Evolutionary conservation across 73 alveolate genomes (phyloP).

Genomic region (Uronychia setigera): DNA sequence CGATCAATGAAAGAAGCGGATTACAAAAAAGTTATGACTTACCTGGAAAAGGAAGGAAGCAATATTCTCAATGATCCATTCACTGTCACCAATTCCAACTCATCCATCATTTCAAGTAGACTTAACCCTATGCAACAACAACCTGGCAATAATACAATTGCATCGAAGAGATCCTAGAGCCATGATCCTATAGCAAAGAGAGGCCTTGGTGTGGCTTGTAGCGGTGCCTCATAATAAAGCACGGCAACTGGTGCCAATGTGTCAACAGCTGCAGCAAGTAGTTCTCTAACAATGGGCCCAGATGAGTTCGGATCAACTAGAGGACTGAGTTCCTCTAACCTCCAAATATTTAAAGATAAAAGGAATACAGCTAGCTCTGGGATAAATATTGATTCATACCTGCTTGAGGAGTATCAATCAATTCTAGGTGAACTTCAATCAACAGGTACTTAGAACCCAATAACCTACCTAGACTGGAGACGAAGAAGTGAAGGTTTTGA

Average conservation of each 20-base stretch:
- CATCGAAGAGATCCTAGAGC: background rate
- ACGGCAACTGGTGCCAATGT: background rate
- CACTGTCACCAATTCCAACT: background rate
- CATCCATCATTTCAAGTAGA: background rate
- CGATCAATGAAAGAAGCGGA: slow-evolving; percentile 28
- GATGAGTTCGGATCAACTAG: no score
- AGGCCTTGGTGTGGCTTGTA: background rate
- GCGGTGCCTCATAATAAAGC: background rate
- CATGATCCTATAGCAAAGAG: background rate
- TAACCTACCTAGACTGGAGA: background rate
- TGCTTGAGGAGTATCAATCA: background rate
- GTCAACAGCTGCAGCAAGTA: slow-evolving; percentile 5
- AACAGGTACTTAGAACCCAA: background rate
- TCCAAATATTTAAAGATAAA: background rate
- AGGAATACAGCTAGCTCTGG: background rate
- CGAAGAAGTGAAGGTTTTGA: background rate
- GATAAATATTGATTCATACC: background rate
- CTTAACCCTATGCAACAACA: background rate
- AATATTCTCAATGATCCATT: background rate
- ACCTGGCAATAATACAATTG: no score
- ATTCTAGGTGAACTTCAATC: background rate
- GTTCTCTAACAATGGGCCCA: no score
- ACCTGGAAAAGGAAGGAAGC: slow-evolving; percentile 39
- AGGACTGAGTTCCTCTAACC: background rate
- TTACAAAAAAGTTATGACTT: slow-evolving; percentile 26